Evolutionary conservation across 176 grass and related monocot species (phyloP), one percentile per base, ranked within the genome.

Genomic region (Typha latifolia): DNA sequence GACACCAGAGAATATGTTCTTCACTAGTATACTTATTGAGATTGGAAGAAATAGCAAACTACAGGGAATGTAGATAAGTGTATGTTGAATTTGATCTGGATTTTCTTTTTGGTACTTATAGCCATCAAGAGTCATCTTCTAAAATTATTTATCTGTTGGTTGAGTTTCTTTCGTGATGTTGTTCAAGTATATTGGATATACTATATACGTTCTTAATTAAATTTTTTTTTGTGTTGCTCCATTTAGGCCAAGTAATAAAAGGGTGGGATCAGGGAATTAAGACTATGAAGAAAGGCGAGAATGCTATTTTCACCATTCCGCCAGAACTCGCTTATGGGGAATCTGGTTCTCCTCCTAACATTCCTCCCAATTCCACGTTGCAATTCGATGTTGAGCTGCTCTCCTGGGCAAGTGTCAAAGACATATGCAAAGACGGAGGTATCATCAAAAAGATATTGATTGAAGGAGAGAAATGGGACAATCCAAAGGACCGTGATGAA

Each of bases 261-360:
- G 90, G 90, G 65, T 95, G 90, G 90, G 90, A 95, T 72, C 71
- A 90, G 77, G 90, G 90, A 61, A 86, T 90, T 47, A 90, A 95
- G 76, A 95, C 86, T 29, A 95, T 95, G 82, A 95, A 90, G 75
- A 95, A 85, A 69, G 90, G 90, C 2, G 90, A 94, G 62, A 94
- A 89, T 79, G 82, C 90, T 67, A 81, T 94, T 69, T 89, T 94
- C 64, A 94, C 82, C 43, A 89, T 94, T 61, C 85, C 85, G 64
- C 74, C 90, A 52, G 85, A 89, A 73, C 56, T 94, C 68, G 90
- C 90, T 26, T 94, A 94, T 70, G 90, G 85, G 70, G 80, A 82
- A 68, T 81, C 87, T 67, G 90, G 85, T 13, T 85, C 90, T 12
- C 85, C 82, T 61, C 90, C 85, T 18, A 84, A 72, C 19, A 94